Evolutionary conservation across 805 yeast genomes (phyloP).

Genomic region (Saccharomycopsis schoenii): DNA sequence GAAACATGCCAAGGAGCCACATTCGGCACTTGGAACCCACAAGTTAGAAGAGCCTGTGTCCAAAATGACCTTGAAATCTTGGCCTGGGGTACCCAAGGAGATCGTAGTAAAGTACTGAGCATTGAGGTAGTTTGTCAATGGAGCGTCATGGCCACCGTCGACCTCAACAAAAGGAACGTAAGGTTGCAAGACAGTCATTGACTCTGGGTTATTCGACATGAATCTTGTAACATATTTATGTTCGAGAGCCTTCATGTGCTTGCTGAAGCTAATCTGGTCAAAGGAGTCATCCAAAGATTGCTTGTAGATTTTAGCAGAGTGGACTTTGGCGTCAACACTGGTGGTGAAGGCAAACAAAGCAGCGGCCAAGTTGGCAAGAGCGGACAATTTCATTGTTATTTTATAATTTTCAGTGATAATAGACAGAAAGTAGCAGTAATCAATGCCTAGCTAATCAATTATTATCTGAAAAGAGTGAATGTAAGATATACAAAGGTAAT

Average conservation of each 20-base stretch:
- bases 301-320: slow-evolving; percentile 49
- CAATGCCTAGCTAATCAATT: too few relatives aligned
- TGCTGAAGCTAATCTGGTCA: slow-evolving; percentile 38
- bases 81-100: slow-evolving; percentile 86
- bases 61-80: slow-evolving; percentile 82
- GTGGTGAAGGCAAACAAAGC: slow-evolving; percentile 20
- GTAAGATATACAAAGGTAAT: too few relatives aligned
- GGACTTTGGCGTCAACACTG: slow-evolving; percentile 36
- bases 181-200: slow-evolving; percentile 19
- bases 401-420: background rate
- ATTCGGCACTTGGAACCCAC: slow-evolving; percentile 90
- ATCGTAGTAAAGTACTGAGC: slow-evolving; percentile 96
- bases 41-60: slow-evolving; percentile 96
- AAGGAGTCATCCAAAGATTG: slow-evolving; percentile 47
- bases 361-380: slow-evolving; percentile 10
- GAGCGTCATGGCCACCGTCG: slow-evolving; percentile 48
- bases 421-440: background rate
- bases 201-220: slow-evolving; percentile 35
- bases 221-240: slow-evolving; percentile 48
- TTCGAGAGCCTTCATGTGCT: slow-evolving; percentile 50
- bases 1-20: slow-evolving; percentile 91
- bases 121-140: slow-evolving; percentile 85
- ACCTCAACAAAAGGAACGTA: slow-evolving; percentile 22
- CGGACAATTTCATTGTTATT: slow-evolving; percentile 11
- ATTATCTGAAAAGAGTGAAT: too few relatives aligned